Percentiles rank a stretch among this genome's conserved stretches.
These are phyloP conservation scores for Alnus glutinosa DNA, from an alignment of 306 rosid species.

Conservation along the genomic window DNA sequence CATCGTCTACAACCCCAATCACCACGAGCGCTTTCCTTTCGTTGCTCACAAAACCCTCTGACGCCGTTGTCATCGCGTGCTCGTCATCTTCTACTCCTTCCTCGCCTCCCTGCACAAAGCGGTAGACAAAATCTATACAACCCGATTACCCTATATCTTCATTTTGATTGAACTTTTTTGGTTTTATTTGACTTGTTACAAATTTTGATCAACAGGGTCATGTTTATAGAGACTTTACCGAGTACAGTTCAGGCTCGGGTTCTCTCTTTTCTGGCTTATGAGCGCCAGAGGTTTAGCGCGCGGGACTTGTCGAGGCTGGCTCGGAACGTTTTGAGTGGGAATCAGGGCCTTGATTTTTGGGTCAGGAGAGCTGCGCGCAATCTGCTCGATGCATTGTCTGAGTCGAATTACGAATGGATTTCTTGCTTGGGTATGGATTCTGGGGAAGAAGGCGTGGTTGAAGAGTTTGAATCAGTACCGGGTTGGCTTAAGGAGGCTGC, in stretches of 20 bases:
- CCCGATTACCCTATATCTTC: neutral
- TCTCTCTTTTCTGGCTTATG: conserved; percentile 33
- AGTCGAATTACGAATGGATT: conserved; percentile 34
- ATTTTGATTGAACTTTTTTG: neutral
- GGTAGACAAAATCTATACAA: conserved; percentile 7
- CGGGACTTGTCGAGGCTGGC: conserved; percentile 34
- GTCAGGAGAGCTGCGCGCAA: conserved; percentile 32
- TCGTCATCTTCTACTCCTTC: conserved; percentile 14
- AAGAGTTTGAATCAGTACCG: conserved; percentile 43
- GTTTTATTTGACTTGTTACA: neutral
- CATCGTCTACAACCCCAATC: conserved; percentile 26
- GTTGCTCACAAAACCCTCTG: conserved; percentile 37
- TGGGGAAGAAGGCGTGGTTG: conserved; percentile 19
- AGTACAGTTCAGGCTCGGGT: conserved; percentile 35
- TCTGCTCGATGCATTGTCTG: conserved; percentile 39
- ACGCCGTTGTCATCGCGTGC: conserved; percentile 23
- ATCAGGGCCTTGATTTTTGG: conserved; percentile 36
- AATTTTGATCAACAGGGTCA: conserved; percentile 28
- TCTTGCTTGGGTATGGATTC: conserved; percentile 37
- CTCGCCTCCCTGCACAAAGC: conserved; percentile 2
- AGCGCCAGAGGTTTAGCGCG: conserved; percentile 26
- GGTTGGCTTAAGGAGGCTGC: conserved; percentile 26
- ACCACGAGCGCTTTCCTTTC: conserved; percentile 38
- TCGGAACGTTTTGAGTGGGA: conserved; percentile 23
- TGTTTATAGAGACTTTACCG: conserved; percentile 42